Evolutionary conservation across 108 stramenopile genomes (phyloP), one percentile per base, ranked within the genome.

Genomic region (Halocafeteria seosinensis): DNA sequence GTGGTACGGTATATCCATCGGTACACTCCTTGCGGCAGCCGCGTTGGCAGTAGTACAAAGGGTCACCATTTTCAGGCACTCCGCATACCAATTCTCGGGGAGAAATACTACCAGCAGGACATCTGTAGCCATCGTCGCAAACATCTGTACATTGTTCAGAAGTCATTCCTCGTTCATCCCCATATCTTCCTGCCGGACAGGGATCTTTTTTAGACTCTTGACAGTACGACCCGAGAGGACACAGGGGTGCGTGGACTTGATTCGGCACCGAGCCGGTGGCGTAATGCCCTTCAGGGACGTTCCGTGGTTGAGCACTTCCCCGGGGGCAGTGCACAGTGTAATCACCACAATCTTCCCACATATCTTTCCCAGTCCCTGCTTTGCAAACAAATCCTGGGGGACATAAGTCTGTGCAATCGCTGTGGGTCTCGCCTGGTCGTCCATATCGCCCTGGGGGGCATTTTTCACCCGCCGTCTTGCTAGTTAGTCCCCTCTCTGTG

Each of bases 391-490:
- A 59, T 35, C 57, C 57, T n/a, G 25, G 34, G 21, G 5, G 2
- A 35, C 57, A 59, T 5, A 28, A 11, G 13, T 35, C 57, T 17
- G 13, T 17, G 57, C 57, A 59, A 17, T 2, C 2, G 57, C 17
- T 24, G 12, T 2, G 13, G 13, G 17, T 59, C 57, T 59, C 13
- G 27, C 57, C 57, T 28, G 2, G 57, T 17, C 17, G 17, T 21
- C 57, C 57, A n/a, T 30, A 59, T 35, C 57, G 57, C 34, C 57
- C 57, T 17, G 57, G 34, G n/a, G 5, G 12, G 57, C 57, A 59
- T n/a, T n/a, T n/a, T n/a, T n/a, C n/a, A n/a, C n/a, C n/a, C n/a
- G n/a, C n/a, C n/a, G n/a, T n/a, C n/a, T n/a, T n/a, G n/a, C n/a
- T n/a, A n/a, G n/a, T n/a, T n/a, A n/a, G n/a, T n/a, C n/a, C n/a